Evolutionary conservation across 1,284 basidiomycete genomes (phyloP), one percentile per base, ranked within the genome.

Genomic region (Ceratobasidium papillatum): DNA sequence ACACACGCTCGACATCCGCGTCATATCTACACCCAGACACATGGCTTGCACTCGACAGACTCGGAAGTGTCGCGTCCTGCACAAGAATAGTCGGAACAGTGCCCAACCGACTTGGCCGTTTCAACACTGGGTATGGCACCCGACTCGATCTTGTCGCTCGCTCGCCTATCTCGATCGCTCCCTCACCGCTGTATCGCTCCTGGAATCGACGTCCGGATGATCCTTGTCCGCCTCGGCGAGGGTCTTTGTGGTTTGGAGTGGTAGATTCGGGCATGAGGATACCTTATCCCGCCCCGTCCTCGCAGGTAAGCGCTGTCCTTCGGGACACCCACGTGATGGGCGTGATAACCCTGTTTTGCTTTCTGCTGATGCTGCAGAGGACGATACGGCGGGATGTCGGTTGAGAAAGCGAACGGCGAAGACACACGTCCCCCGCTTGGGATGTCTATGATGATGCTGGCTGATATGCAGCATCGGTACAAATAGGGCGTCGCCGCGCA

Each of bases 21-120:
- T 72, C 69, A 34, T 72, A 72, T n/a, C 58, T 58, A 32, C 45
- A 41, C 54, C 69, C 69, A 22, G 66, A 59, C 34, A 71, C 66
- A 61, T 51, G 36, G 32, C 68, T 72, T 11, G 30, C 68, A 45
- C 68, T 72, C 41, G 68, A 72, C 54, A 72, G 22, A 61, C 56
- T 59, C n/a, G 68, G 43, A 7, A 45, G 56, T 36, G 58, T 72
- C 58, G 69, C 58, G 22, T 72, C 69, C 19, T 52, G 69, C 32
- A 72, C 69, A 30, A 72, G 41, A 27, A 72, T 52, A 4, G 41
- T 47, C 5, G 69, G 69, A 19, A 72, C 30, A 30, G 43, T 38
- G 19, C 54, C 58, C 30, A 72, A 47, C 27, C 47, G 69, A 59
- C 69, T 72, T 17, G 69, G 69, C 14, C 69, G 43, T 45, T 30